Conservation (phyloP, 202 grass and related monocot species). For the Panicum hallii region DNA sequence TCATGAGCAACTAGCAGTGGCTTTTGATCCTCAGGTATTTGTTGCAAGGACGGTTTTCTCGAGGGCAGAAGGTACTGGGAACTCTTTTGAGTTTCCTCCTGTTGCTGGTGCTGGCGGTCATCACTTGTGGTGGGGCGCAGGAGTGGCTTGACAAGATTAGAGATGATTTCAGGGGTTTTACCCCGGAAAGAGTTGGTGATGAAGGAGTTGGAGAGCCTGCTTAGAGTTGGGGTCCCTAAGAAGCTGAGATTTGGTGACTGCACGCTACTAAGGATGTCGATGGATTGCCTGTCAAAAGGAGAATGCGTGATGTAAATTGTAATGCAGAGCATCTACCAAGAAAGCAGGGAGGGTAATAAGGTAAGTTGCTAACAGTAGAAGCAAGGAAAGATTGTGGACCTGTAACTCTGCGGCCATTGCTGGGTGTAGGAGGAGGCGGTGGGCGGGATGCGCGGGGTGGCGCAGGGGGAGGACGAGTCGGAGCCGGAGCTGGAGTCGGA, state of each 20-base stretch:
- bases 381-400: constrained; percentile 37
- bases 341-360: too few relatives aligned
- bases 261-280: constrained; percentile 82
- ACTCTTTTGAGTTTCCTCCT: constrained; percentile 65
- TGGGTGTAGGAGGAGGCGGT: constrained; percentile 77
- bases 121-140: constrained; percentile 58
- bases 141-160: constrained; percentile 73
- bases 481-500: constrained; percentile 43
- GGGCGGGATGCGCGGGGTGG: constrained; percentile 33
- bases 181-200: constrained; percentile 68
- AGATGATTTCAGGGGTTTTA: constrained; percentile 75
- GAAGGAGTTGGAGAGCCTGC: constrained; percentile 86
- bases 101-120: constrained; percentile 47
- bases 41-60: constrained; percentile 67
- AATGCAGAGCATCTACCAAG: too few relatives aligned
- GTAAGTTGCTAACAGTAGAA: too few relatives aligned
- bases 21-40: constrained; percentile 73
- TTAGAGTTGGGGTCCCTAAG: constrained; percentile 74
- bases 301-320: too few relatives aligned
- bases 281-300: constrained; percentile 74
- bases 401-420: constrained; percentile 96
- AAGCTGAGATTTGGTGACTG: constrained; percentile 79
- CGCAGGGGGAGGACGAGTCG: constrained; percentile 45
- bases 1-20: constrained; percentile 56
- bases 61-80: constrained; percentile 76